phyloP scores from a whole-genome alignment of 176 grass and related monocot species.

The Eragrostis nindensis region DNA sequence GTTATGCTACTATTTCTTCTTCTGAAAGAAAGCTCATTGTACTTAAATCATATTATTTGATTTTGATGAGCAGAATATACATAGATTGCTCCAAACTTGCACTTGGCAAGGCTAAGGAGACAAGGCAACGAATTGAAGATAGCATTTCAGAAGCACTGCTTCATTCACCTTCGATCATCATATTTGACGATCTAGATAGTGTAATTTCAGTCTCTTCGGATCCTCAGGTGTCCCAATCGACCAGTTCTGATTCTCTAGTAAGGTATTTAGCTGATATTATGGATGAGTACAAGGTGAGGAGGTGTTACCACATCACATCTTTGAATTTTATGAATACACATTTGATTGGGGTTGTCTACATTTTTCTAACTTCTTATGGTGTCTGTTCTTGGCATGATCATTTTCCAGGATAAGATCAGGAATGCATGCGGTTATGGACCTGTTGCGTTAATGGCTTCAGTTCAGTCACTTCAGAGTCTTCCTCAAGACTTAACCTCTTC shows the following conservation, averaged over 20 bases:
- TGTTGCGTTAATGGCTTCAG: conserved; percentile 84
- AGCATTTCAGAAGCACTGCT: conserved; percentile 70
- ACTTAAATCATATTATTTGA: conserved; percentile 21
- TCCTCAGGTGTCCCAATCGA: conserved; percentile 67
- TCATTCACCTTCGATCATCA: conserved; percentile 78
- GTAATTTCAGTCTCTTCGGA: conserved; percentile 77
- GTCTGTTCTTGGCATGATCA: conserved; percentile 19
- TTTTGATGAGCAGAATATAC: conserved; percentile 71
- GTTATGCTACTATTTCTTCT: neutral
- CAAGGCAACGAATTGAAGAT: conserved; percentile 67
- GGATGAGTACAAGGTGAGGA: conserved; percentile 80
- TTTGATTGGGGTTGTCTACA: neutral
- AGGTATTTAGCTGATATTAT: conserved; percentile 76
- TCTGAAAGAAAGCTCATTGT: conserved; percentile 18
- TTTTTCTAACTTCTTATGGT: conserved; percentile 8
- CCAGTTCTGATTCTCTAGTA: conserved; percentile 72
- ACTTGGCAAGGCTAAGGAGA: conserved; percentile 70
- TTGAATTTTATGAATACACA: conserved; percentile 17
- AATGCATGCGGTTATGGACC: conserved; percentile 83
- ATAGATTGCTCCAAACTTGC: conserved; percentile 86
- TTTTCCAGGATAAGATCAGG: conserved; percentile 67
- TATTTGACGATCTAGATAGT: conserved; percentile 94
- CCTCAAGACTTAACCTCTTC: conserved; percentile 85
- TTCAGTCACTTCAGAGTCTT: conserved; percentile 73
- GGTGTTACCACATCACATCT: neutral